Conservation (phyloP, 257 asterid species). For the Eustoma russellianum region DNA sequence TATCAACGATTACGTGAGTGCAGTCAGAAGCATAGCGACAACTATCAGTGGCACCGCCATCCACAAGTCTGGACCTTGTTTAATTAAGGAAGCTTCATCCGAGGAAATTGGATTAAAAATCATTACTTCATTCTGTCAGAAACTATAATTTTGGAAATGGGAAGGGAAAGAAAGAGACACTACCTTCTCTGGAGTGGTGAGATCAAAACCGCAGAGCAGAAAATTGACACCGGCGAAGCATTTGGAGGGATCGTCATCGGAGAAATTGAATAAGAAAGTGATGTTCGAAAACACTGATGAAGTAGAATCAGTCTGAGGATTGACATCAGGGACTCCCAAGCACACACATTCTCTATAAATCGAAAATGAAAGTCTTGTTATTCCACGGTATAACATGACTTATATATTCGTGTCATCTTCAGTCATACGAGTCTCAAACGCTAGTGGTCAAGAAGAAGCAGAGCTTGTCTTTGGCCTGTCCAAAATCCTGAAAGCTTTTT, state of each 20-base stretch:
- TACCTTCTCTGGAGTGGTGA: constrained; percentile 40
- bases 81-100: constrained; percentile 8
- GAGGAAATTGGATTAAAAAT: background rate
- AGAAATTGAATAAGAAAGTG: background rate
- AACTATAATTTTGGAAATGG: background rate
- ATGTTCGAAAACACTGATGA: too few species aligned
- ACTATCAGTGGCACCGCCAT: constrained; percentile 72
- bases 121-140: background rate
- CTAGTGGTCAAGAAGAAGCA: too few species aligned
- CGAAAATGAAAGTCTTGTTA: too few species aligned
- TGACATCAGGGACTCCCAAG: too few species aligned
- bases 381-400: too few species aligned
- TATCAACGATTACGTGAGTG: constrained; percentile 65
- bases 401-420: too few species aligned
- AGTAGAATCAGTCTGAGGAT: too few species aligned
- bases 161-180: background rate
- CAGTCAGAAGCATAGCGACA: constrained; percentile 56
- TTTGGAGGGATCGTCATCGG: constrained; percentile 27
- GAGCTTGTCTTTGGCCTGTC: too few species aligned
- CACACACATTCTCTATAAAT: too few species aligned
- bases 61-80: constrained; percentile 53
- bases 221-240: constrained; percentile 51
- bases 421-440: too few species aligned
- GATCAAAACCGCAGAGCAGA: constrained; percentile 57
- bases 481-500: constrained; percentile 35